phyloP scores from a whole-genome alignment of 371 early-diverging fungal species.

The Smittium mucronatum region DNA sequence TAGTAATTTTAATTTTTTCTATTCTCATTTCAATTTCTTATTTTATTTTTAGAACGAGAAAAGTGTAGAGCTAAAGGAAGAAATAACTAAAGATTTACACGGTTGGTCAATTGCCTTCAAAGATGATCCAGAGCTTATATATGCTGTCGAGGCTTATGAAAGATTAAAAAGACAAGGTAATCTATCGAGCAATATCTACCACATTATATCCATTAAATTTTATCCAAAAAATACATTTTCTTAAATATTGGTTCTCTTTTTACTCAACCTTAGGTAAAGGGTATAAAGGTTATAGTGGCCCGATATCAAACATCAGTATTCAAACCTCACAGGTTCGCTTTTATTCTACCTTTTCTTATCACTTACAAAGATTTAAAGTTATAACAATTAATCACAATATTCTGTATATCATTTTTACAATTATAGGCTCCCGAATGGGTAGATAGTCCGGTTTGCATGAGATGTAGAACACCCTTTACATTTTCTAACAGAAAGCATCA shows the following conservation, averaged over 20 bases:
- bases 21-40: not conserved
- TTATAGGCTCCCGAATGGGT: slow-evolving; percentile 81
- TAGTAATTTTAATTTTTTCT: not conserved
- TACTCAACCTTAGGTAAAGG: not conserved
- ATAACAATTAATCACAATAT: too few species aligned
- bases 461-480: slow-evolving; percentile 81
- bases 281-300: not conserved
- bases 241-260: too few species aligned
- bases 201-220: not conserved
- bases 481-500: slow-evolving; percentile 92
- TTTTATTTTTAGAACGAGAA: slow-evolving; percentile 28
- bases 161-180: slow-evolving; percentile 41
- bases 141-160: slow-evolving; percentile 59
- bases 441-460: slow-evolving; percentile 79
- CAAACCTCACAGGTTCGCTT: not conserved
- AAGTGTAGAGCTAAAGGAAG: slow-evolving; percentile 58
- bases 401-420: slow-evolving; percentile 23
- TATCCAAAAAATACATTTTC: too few species aligned
- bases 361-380: not conserved
- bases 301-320: not conserved
- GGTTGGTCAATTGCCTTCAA: slow-evolving; percentile 76
- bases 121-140: slow-evolving; percentile 52
- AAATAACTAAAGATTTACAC: slow-evolving; percentile 63
- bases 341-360: not conserved
- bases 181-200: not conserved